These are phyloP conservation scores for Clohesyomyces aquaticus DNA, from an alignment of 495 filamentous ascomycete genomes.

Conservation along the genomic window DNA sequence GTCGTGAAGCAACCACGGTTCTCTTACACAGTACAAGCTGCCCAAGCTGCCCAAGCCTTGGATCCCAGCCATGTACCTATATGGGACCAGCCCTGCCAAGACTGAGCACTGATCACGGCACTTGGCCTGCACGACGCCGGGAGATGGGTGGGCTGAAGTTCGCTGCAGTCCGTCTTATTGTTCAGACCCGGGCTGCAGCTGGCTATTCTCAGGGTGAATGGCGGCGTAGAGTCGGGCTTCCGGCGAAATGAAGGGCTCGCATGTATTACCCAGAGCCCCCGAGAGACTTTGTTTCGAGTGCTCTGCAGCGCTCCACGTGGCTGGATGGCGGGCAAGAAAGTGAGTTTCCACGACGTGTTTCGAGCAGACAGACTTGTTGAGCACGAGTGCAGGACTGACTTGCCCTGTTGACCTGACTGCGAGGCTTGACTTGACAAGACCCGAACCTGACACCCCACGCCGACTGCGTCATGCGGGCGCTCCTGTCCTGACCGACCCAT, in stretches of 20 bases:
- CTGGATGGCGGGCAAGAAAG: neutral
- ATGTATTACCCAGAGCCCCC: conserved; percentile 7
- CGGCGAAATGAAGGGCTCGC: neutral
- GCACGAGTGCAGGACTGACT: too few species aligned
- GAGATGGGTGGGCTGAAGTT: neutral
- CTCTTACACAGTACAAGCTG: neutral
- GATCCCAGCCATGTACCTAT: too few species aligned
- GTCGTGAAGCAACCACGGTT: conserved; percentile 3
- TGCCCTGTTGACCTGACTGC: too few species aligned
- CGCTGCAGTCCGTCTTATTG: neutral
- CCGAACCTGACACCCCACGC: conserved; percentile 19
- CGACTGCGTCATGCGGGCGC: conserved; percentile 23
- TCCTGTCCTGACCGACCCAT: neutral
- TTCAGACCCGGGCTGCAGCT: conserved; percentile 16
- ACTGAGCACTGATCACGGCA: neutral
- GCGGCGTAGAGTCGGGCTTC: neutral
- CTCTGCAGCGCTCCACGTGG: conserved; percentile 5
- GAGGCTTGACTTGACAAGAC: neutral
- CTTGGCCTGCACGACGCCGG: neutral
- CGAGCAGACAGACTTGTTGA: too few species aligned
- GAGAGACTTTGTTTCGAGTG: neutral
- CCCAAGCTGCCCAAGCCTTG: conserved; percentile 1
- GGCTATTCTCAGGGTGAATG: conserved; percentile 6
- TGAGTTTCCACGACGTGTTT: too few species aligned
- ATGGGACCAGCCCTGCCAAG: conserved; percentile 1